Conservation (phyloP, 805 yeast genomes). For the Yarrowia osloensis region DNA sequence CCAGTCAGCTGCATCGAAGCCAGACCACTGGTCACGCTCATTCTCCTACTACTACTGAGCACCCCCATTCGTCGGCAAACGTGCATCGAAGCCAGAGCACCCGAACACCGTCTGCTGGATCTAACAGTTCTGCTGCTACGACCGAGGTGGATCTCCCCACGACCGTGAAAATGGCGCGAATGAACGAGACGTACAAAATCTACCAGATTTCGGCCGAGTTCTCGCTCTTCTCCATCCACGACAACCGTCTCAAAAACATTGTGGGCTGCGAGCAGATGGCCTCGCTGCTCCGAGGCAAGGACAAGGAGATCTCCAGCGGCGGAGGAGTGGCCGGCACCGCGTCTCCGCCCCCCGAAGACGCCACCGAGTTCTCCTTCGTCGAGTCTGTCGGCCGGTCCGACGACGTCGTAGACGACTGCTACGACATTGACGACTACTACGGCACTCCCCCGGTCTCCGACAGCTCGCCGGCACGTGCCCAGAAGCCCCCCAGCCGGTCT, state of each 20-base stretch:
- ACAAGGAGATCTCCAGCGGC: conserved; percentile 11
- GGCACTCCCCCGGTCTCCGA: background rate
- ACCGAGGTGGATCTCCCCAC: conserved; percentile 4
- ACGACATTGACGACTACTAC: conserved; percentile 27
- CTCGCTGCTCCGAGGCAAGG: conserved; percentile 3
- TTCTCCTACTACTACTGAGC: background rate
- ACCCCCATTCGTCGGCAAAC: background rate
- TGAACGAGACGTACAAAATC: conserved; percentile 1
- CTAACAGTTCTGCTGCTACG: too few species aligned
- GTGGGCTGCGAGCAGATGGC: conserved; percentile 23
- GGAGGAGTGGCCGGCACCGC: background rate
- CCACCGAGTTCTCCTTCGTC: conserved; percentile 26
- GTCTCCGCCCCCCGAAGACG: background rate
- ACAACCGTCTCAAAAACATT: conserved; percentile 24
- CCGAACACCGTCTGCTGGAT: background rate
- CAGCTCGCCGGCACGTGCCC: background rate
- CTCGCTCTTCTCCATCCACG: conserved; percentile 13
- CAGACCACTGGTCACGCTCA: background rate
- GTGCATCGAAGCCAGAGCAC: conserved; percentile 8
- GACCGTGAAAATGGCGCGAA: conserved; percentile 16
- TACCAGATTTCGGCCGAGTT: conserved; percentile 4
- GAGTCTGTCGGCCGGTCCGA: conserved; percentile 25
- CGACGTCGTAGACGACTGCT: background rate
- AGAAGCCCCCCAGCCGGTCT: background rate
- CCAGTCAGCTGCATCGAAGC: background rate